Conservation (phyloP, 2,329 filamentous ascomycete genomes). For the Phaeosphaeriaceae sp. region DNA sequence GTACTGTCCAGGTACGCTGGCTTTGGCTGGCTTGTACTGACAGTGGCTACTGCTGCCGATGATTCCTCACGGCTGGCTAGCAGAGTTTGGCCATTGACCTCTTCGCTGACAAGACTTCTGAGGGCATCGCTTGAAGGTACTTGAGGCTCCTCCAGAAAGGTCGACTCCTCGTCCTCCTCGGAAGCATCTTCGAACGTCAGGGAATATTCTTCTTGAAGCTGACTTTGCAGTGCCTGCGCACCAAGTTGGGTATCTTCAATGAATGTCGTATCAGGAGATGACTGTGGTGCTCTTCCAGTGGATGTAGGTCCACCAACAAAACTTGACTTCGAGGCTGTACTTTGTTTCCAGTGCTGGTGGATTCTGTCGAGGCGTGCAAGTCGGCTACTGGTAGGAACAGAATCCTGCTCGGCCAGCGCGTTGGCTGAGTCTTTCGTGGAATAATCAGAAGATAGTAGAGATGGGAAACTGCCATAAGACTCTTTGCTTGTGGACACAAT, state of each 20-base stretch:
- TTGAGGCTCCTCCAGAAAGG: not conserved
- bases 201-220: constrained; percentile 41
- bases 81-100: not conserved
- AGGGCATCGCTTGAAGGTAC: no score
- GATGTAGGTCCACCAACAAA: not conserved
- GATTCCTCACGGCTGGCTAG: not conserved
- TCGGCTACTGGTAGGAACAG: constrained; percentile 21
- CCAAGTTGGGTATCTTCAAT: constrained; percentile 55
- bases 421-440: not conserved
- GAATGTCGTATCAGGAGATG: constrained; percentile 24
- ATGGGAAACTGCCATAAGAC: constrained; percentile 45
- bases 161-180: constrained; percentile 5
- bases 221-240: constrained; percentile 50
- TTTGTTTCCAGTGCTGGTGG: constrained; percentile 31
- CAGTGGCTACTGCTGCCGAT: not conserved
- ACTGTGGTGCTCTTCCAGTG: not conserved
- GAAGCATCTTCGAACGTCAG: constrained; percentile 25
- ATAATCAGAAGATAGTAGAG: constrained; percentile 21
- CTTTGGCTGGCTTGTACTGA: not conserved
- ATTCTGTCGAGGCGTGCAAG: constrained; percentile 36
- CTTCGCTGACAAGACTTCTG: not conserved
- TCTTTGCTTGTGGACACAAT: constrained; percentile 31
- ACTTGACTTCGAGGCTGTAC: constrained; percentile 15
- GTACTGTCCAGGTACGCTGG: not conserved
- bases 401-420: constrained; percentile 6